phyloP scores from a whole-genome alignment of 768 basidiomycete species.

The Omphalotus guepiniiformis region DNA sequence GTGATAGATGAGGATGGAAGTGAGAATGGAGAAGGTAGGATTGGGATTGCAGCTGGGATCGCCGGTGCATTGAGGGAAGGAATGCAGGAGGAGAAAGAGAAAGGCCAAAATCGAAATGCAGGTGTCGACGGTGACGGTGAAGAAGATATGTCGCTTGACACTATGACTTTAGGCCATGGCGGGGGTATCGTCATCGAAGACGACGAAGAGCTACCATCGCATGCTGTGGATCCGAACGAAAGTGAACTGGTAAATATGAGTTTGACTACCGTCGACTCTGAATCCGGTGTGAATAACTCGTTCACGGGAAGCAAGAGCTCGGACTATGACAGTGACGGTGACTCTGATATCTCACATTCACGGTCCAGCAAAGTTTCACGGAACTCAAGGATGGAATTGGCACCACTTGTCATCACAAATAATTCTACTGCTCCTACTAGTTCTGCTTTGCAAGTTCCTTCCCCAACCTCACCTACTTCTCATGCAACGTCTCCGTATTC shows the following conservation, averaged over 20 bases:
- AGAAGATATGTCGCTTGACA: neutral
- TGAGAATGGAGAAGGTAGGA: too few species aligned
- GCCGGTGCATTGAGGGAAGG: slow-evolving; percentile 34
- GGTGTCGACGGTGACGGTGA: slow-evolving; percentile 1
- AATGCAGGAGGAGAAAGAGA: slow-evolving; percentile 25
- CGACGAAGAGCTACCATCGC: slow-evolving; percentile 28
- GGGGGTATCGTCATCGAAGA: slow-evolving; percentile 47
- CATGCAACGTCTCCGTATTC: neutral
- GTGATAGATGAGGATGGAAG: too few species aligned
- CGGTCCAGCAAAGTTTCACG: too few species aligned
- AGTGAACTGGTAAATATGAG: slow-evolving; percentile 8
- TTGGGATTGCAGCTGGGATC: slow-evolving; percentile 25
- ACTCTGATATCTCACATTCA: too few species aligned
- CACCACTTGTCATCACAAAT: neutral
- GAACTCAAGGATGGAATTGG: neutral
- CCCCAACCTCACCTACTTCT: neutral
- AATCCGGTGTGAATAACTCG: neutral
- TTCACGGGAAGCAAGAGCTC: neutral
- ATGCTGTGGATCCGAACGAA: slow-evolving; percentile 13
- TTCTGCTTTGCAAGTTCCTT: neutral
- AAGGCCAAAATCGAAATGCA: neutral
- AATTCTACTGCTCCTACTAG: neutral
- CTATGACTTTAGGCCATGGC: slow-evolving; percentile 25
- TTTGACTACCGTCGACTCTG: neutral
- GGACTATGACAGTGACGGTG: too few species aligned